A percentile compares a stretch with the other conserved stretches of the same genome.
phyloP scores from a whole-genome alignment of 108 stramenopile species.

The Pseudonitzschia multiseries region DNA sequence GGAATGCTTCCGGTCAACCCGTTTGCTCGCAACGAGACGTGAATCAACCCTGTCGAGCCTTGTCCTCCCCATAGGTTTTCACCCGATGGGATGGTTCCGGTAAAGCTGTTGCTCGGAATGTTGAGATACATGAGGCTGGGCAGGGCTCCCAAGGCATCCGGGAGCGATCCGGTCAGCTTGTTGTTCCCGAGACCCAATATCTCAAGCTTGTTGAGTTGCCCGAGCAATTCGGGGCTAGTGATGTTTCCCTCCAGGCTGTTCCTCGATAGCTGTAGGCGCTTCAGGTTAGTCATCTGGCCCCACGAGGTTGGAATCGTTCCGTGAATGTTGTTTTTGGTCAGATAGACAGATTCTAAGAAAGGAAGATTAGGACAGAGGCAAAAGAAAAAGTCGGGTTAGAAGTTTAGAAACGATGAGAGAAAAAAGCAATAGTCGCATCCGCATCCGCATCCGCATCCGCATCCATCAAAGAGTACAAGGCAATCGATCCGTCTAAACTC shows the following conservation, averaged over 20 bases:
- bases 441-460: too few relatives aligned
- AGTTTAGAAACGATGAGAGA: too few relatives aligned
- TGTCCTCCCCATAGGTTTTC: not conserved
- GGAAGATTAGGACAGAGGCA: too few relatives aligned
- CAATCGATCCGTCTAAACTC: not conserved
- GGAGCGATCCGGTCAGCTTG: constrained; percentile 30
- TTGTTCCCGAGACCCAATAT: constrained; percentile 17
- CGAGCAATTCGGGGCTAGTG: not conserved
- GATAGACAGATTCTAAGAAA: not conserved
- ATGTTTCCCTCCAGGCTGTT: not conserved
- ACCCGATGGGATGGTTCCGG: constrained; percentile 20
- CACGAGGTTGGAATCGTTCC: constrained; percentile 15
- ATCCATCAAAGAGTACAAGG: too few relatives aligned
- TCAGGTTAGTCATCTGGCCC: constrained; percentile 8
- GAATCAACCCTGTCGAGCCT: too few relatives aligned
- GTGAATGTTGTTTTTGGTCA: constrained; percentile 6
- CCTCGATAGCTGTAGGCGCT: constrained; percentile 9
- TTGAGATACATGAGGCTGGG: constrained; percentile 32
- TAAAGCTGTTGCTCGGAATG: constrained; percentile 13
- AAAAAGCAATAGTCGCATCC: too few relatives aligned
- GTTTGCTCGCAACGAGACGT: constrained; percentile 21
- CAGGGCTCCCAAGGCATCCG: constrained; percentile 46
- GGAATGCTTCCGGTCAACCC: constrained; percentile 28
- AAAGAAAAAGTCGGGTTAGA: not conserved
- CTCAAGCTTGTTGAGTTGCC: not conserved